Base-by-base conservation (phyloP, 192 early-diverging fungal genomes). In the Coemansia brasiliensis region DNA sequence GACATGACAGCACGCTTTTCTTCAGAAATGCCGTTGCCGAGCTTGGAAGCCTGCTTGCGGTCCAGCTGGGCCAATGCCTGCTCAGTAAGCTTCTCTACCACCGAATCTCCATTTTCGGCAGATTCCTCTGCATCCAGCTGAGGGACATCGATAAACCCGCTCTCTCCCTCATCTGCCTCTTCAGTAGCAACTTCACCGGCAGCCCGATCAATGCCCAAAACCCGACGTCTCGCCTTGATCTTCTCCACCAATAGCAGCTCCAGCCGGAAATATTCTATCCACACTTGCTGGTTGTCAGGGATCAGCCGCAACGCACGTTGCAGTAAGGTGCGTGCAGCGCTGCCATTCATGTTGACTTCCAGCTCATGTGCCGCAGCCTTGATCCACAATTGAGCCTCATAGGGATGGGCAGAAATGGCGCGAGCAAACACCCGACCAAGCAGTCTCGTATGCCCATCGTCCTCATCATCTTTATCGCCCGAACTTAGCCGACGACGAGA, bases 201-300 rank as follows among this genome's bases (percentile, higher is more conserved):
- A 2, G 57, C 40, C 25, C 65, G 67, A 42, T 73, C 73, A 21
- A 90, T 85, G 48, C 92, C 92, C 18, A 95, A 82, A 7, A 98
- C 77, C 32, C 85, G 77, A 46, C 93, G 71, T 43, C 96, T 82
- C 10, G 87, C 86, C 58, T 85, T 85, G 54, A 96, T 85, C 80
- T 94, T 92, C 52, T 91, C 90, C 20, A 92, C 80, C 62, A 90
- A 94, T 20, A 94, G 74, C 18, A 96, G 69, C 69, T 99, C 96
- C 27, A 99, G 83, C 32, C 88, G 86, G 60, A 96, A 95, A 69
- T 96, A 99, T 72, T 96, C 94, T 25, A 86, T 79, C 94, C 94
- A 99, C 35, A 99, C 80, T 55, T 69, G 73, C 55, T 81, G 69
- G 55, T 78, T 65, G 22, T 87, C 81, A 1, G 88, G 79, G 46